Percentiles rank a stretch among this genome's conserved stretches.
phyloP scores from a whole-genome alignment of 2,329 filamentous ascomycete genomes.

The Colletotrichum liaoningense region DNA sequence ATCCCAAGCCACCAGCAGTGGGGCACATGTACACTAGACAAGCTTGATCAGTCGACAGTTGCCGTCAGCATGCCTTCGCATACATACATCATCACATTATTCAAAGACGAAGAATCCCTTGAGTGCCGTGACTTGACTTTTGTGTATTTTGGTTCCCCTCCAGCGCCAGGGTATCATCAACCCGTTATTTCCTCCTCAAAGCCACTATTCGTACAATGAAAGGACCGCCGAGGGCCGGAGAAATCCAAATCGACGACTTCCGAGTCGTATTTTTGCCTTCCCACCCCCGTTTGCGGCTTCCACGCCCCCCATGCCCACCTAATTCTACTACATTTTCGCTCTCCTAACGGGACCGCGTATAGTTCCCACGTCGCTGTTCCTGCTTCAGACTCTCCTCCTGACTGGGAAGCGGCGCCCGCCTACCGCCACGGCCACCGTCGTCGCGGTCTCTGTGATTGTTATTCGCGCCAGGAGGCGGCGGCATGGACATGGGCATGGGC shows the following conservation, averaged over 20 bases:
- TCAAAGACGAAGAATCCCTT: too few relatives aligned
- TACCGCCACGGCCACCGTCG: conserved; percentile 48
- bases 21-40: conserved; percentile 37
- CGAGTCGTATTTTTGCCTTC: not conserved
- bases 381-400: conserved; percentile 85
- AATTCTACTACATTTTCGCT: not conserved
- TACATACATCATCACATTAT: not conserved
- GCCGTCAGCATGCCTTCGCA: not conserved
- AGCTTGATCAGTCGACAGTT: not conserved
- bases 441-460: conserved; percentile 37
- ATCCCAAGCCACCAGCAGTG: not conserved
- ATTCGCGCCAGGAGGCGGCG: conserved; percentile 45
- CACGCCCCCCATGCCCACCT: not conserved
- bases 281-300: not conserved
- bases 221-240: not conserved
- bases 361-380: conserved; percentile 77
- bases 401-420: conserved; percentile 80
- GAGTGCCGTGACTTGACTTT: not conserved
- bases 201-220: conserved; percentile 13
- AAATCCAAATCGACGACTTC: not conserved
- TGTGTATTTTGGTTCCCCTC: conserved; percentile 6
- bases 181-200: conserved; percentile 4
- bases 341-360: conserved; percentile 56
- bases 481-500: conserved; percentile 43
- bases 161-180: conserved; percentile 35